A percentile compares a stretch with the other conserved stretches of the same genome.
Evolutionary conservation across 306 rosid genomes (phyloP).

Genomic region (Psophocarpus tetragonolobus): DNA sequence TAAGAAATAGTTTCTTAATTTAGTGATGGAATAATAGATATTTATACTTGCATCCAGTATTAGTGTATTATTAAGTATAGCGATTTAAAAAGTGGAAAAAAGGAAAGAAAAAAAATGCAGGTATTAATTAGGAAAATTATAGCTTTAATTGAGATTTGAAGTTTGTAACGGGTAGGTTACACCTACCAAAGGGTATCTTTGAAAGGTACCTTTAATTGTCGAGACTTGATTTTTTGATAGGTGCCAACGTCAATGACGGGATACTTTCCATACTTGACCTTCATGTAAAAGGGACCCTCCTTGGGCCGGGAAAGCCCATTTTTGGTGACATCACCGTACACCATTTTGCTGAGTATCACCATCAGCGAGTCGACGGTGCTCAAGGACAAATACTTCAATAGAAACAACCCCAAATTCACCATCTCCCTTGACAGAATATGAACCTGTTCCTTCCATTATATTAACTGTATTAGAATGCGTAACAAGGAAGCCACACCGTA

Average conservation of each 20-base stretch:
- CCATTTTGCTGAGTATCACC: constrained; percentile 51
- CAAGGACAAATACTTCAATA: constrained; percentile 51
- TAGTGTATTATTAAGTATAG: too few relatives aligned
- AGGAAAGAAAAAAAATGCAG: neutral
- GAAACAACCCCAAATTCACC: constrained; percentile 41
- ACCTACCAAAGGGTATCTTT: neutral
- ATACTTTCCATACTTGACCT: constrained; percentile 64
- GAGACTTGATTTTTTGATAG: constrained; percentile 47
- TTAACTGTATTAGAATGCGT: neutral
- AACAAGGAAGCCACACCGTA: neutral
- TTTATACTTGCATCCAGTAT: too few relatives aligned
- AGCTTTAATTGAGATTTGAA: neutral
- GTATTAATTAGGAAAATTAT: neutral
- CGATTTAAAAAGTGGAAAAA: neutral
- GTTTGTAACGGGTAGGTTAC: neutral
- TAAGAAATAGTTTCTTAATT: too few relatives aligned
- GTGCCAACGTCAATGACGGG: constrained; percentile 62
- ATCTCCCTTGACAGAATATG: constrained; percentile 60
- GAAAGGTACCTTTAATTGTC: constrained; percentile 59
- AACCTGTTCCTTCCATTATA: constrained; percentile 37
- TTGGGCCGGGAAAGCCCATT: constrained; percentile 60
- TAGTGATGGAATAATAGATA: too few relatives aligned
- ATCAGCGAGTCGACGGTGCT: constrained; percentile 52
- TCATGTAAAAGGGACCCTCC: constrained; percentile 74
- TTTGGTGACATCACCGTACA: constrained; percentile 53